phyloP scores from a whole-genome alignment of 495 filamentous ascomycete genomes.

The Hypomontagnella monticulosa region DNA sequence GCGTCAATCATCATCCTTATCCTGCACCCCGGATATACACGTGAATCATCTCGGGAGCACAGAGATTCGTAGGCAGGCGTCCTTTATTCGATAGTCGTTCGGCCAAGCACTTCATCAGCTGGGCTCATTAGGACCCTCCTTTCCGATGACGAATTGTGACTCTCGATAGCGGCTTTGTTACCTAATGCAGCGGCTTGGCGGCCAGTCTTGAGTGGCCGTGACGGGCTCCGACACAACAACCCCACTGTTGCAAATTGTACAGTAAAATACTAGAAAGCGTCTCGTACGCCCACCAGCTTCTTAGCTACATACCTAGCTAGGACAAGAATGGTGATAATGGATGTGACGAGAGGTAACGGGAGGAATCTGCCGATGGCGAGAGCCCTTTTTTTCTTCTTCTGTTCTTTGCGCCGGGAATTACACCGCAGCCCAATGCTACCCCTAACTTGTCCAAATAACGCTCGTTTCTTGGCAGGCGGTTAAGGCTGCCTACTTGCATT shows the following conservation, averaged over 20 bases:
- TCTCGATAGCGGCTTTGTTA: constrained; percentile 38
- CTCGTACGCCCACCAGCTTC: too few species aligned
- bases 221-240: not conserved
- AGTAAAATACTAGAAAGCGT: too few species aligned
- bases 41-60: constrained; percentile 30
- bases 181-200: constrained; percentile 36
- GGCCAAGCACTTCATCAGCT: constrained; percentile 25
- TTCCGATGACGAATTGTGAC: constrained; percentile 28
- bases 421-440: constrained; percentile 39
- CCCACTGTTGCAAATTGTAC: not conserved
- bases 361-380: constrained; percentile 38
- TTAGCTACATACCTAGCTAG: not conserved
- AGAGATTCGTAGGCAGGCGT: constrained; percentile 31
- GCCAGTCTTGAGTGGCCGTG: not conserved
- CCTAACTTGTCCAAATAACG: constrained; percentile 22
- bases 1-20: constrained; percentile 24
- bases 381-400: constrained; percentile 30
- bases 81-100: constrained; percentile 28
- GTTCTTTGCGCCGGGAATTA: constrained; percentile 40
- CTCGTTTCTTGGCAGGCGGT: constrained; percentile 34
- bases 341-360: constrained; percentile 31
- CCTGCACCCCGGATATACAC: constrained; percentile 42
- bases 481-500: constrained; percentile 39
- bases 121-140: constrained; percentile 7
- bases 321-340: constrained; percentile 31